Evolutionary conservation across 129 eudicot species (phyloP).

Genomic region (Lactuca saligna): DNA sequence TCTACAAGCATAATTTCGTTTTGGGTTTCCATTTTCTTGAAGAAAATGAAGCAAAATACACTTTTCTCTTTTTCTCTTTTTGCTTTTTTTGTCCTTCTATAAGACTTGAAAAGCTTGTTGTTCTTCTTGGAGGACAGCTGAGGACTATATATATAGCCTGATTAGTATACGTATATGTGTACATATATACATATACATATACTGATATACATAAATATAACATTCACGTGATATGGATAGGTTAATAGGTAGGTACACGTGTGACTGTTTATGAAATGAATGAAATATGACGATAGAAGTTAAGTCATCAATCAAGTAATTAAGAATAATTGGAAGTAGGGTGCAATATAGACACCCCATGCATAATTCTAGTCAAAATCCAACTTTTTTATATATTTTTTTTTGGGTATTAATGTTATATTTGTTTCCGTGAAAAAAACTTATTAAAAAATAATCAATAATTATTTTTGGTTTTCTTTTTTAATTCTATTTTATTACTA

Average conservation of each 20-base stretch:
- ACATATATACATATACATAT: neutral
- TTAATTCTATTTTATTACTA: no score
- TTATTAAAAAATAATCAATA: no score
- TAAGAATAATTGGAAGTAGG: neutral
- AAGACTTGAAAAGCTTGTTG: conserved; percentile 3
- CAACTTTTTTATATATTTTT: no score
- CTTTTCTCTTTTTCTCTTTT: neutral
- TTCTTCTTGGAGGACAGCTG: conserved; percentile 20
- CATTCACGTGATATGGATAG: neutral
- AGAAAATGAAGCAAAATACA: conserved; percentile 5
- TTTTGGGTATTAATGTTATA: no score
- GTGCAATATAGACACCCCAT: no score
- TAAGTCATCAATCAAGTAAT: conserved; percentile 26
- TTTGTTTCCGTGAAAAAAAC: no score
- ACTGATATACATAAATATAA: neutral
- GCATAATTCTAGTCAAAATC: no score
- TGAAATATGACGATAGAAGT: conserved; percentile 10
- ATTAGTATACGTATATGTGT: neutral
- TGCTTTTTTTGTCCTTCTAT: neutral
- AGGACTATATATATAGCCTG: conserved; percentile 8
- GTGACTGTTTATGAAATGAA: neutral
- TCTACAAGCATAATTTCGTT: conserved; percentile 22
- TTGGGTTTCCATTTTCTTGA: conserved; percentile 27
- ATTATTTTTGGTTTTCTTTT: no score
- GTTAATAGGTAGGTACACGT: conserved; percentile 5